These are phyloP conservation scores for Fonsecaea pedrosoi DNA, from an alignment of 2,329 filamentous ascomycete genomes.

Conservation along the genomic window DNA sequence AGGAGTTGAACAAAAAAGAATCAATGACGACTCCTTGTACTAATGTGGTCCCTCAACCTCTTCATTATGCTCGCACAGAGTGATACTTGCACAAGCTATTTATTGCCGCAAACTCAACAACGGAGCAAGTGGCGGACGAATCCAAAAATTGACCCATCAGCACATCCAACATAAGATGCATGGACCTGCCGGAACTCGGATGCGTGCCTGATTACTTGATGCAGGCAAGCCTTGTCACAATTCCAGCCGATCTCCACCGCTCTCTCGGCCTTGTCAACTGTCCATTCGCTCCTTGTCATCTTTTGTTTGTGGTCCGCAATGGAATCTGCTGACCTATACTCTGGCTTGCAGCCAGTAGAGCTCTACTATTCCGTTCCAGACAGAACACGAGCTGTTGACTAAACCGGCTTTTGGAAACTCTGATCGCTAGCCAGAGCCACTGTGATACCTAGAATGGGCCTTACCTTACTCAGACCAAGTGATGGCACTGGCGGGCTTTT, in stretches of 20 bases:
- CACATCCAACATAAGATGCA: not conserved
- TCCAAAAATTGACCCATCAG: not conserved
- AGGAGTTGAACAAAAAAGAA: too few relatives aligned
- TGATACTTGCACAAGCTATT: not conserved
- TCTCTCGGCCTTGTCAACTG: not conserved
- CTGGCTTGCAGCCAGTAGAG: constrained; percentile 1
- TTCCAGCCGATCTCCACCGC: not conserved
- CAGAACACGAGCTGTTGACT: not conserved
- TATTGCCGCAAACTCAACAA: not conserved
- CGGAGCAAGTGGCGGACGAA: not conserved
- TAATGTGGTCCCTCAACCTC: not conserved
- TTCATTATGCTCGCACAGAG: not conserved
- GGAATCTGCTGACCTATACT: constrained; percentile 2
- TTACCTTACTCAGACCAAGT: constrained; percentile 13
- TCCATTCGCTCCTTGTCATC: constrained; percentile 16
- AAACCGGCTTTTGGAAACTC: not conserved
- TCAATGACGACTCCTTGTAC: too few relatives aligned
- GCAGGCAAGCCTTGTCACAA: not conserved
- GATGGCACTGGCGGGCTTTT: not conserved
- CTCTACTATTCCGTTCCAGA: not conserved
- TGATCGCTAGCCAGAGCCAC: not conserved
- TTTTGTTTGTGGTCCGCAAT: not conserved
- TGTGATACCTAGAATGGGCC: constrained; percentile 4
- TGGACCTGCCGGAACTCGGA: constrained; percentile 5
- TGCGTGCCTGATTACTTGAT: constrained; percentile 26